These are phyloP conservation scores for Bipolaris bicolor DNA, from an alignment of 2,329 filamentous ascomycete species.

Conservation along the genomic window DNA sequence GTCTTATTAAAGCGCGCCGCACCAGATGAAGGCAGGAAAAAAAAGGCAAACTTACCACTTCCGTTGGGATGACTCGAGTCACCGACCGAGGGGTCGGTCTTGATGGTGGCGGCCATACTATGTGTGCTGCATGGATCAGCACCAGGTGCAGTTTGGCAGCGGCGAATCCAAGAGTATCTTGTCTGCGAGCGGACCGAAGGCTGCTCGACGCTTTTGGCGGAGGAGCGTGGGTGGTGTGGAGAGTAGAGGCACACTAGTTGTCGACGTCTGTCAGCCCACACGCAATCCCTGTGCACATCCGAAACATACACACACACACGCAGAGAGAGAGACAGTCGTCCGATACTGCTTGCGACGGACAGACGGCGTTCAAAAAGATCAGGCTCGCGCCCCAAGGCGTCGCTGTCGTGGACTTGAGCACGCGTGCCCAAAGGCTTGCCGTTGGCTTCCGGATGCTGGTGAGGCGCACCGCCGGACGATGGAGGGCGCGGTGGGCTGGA, in stretches of 20 bases:
- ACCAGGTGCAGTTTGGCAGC: not conserved
- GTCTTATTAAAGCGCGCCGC: constrained; percentile 32
- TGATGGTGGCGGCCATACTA: constrained; percentile 45
- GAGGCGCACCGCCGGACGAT: not conserved
- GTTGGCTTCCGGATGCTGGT: not conserved
- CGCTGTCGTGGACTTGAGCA: constrained; percentile 10
- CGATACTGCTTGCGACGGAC: not conserved
- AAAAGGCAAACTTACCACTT: constrained; percentile 39
- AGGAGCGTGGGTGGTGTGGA: not conserved
- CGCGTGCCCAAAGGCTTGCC: not conserved
- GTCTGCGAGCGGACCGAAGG: constrained; percentile 14
- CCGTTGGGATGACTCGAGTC: constrained; percentile 41
- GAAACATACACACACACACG: constrained; percentile 30
- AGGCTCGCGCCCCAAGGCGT: not conserved
- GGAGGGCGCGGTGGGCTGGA: not conserved
- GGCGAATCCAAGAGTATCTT: too few species aligned
- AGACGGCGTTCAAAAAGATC: constrained; percentile 8
- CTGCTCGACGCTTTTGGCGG: constrained; percentile 9
- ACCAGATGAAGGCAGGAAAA: constrained; percentile 12
- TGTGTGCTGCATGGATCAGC: constrained; percentile 38
- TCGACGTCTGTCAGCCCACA: constrained; percentile 31
- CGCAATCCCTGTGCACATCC: constrained; percentile 29
- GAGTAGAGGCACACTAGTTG: constrained; percentile 15
- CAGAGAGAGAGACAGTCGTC: not conserved
- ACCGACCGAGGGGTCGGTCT: constrained; percentile 40